Base-by-base conservation (phyloP, 805 yeast genomes). In the Huiozyma naganishii region DNA sequence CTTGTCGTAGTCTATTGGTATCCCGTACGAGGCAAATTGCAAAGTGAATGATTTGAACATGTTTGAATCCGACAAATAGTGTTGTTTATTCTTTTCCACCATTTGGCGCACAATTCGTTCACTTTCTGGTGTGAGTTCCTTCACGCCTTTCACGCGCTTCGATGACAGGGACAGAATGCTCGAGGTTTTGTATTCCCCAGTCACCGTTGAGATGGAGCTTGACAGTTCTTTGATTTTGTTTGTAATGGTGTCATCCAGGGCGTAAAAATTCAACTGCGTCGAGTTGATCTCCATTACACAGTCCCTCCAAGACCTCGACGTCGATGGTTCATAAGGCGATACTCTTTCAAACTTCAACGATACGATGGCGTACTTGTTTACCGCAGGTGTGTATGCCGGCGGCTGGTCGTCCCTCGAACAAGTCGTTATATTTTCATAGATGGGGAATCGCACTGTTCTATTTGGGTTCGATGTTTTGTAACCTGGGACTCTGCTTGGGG, bases 1-100 rank as follows among this genome's bases (percentile, higher is more conserved):
- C 59, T 87, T 86, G 45, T 72, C 74, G 62, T 87, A 87, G 62
- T 90, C 98, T 1, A 77, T 70, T 0, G 97, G 96, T 10, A 87
- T 67, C 0, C 98, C 98, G 38, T 85, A 65, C 53, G 73, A 79
- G 9, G 92, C 89, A 63, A 80, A 80, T 62, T 92, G 97, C 34
- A 90, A 69, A 1, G 95, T 79, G 61, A 77, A 89, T 0, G 87
- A 75, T 49, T 80, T 71, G n/a, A 73, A 52, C 29, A 83, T 58
- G 41, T 61, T 70, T 7, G 52, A 47, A 13, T 61, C 50, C 7
- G 59, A 50, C n/a, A 72, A 45, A 33, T 59, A 55, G 17, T 55
- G 55, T 8, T 46, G 33, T 32, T 48, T 52, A 27, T 58, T 48
- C 29, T 38, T 45, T 23, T 46, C 44, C 6, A 63, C 49, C 32